Evolutionary conservation across 345 rosid genomes (phyloP), one percentile per base, ranked within the genome.

Genomic region (Anastatica hierochuntica): DNA sequence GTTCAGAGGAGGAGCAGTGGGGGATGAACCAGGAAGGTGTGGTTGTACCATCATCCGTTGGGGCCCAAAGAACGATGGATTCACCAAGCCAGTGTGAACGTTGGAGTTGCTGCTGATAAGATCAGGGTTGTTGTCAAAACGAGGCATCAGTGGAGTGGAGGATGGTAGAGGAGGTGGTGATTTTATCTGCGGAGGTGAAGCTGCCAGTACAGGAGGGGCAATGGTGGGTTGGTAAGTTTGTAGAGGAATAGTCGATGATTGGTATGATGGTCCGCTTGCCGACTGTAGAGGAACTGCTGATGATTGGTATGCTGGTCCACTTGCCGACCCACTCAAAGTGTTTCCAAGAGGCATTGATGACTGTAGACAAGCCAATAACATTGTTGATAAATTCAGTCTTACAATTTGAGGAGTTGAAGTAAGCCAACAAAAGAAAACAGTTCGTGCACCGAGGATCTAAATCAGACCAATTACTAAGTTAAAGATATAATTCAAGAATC

Each of bases 11-110:
- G 80, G 80, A 53, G 75, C 63, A 9, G 82, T 81, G 53, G 69
- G 36, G 14, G 84, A 70, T 26, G 83, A 69, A 36, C 77, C 72
- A 17, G 72, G 72, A 36, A 49, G 35, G 47, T 54, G 62, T 43
- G 74, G 68, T 36, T 76, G 74, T n/a, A 73, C 77, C 60, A 73
- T 53, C 52, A 62, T 70, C 56, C 50, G 68, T 31, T 73, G 79
- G 14, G 84, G 80, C 2, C 49, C 75, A 64, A 87, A 79, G 71
- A 85, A 81, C 8, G 74, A 64, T 2, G 98, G 98, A 53, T 71
- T 88, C 54, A 90, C 79, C 44, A 87, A 80, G 73, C 74, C 78
- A 21, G 85, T 43, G 9, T 68, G 58, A 14, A 45, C 61, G 30
- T 64, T 76, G 56, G 50, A 73, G 73, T 51, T 75, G 62, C 60